Evolutionary conservation across 345 rosid genomes (phyloP).

Genomic region (Pugionium dolabratum): DNA sequence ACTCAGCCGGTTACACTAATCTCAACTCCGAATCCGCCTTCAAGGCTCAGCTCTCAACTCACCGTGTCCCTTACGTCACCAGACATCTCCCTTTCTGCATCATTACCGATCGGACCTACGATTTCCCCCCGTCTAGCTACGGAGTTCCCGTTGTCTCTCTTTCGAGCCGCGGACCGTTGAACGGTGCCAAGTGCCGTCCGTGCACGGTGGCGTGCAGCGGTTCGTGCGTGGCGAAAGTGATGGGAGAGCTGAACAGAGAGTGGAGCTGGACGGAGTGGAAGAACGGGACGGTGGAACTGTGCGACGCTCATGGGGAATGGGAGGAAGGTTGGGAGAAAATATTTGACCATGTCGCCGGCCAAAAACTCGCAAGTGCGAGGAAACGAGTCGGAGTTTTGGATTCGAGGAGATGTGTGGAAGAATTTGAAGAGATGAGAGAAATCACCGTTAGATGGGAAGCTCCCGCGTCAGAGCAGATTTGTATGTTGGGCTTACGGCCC

Average conservation of each 20-base stretch:
- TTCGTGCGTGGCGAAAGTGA: conserved; percentile 53
- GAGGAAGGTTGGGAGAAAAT: conserved; percentile 69
- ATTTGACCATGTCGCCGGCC: conserved; percentile 57
- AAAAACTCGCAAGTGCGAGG: conserved; percentile 54
- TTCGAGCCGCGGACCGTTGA: conserved; percentile 78
- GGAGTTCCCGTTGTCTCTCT: conserved; percentile 86
- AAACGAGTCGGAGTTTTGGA: conserved; percentile 44
- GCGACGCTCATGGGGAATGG: conserved; percentile 73
- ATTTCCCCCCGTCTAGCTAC: conserved; percentile 58
- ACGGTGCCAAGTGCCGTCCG: conserved; percentile 97
- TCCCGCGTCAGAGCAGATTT: conserved; percentile 65
- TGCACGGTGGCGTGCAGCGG: conserved; percentile 62
- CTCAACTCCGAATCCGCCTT: conserved; percentile 90
- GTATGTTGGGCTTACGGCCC: conserved; percentile 44
- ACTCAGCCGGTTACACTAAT: conserved; percentile 49
- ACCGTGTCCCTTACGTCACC: conserved; percentile 45
- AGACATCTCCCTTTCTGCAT: conserved; percentile 74
- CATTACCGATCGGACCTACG: conserved; percentile 63
- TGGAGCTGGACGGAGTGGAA: conserved; percentile 97
- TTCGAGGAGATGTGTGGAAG: conserved; percentile 50
- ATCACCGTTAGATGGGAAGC: conserved; percentile 59
- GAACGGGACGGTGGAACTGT: conserved; percentile 56
- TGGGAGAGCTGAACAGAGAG: conserved; percentile 50
- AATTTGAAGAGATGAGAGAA: conserved; percentile 56
- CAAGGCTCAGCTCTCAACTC: conserved; percentile 69